These are phyloP conservation scores for Pyrenopolyporus hunteri DNA, from an alignment of 495 filamentous ascomycete species.

Conservation along the genomic window DNA sequence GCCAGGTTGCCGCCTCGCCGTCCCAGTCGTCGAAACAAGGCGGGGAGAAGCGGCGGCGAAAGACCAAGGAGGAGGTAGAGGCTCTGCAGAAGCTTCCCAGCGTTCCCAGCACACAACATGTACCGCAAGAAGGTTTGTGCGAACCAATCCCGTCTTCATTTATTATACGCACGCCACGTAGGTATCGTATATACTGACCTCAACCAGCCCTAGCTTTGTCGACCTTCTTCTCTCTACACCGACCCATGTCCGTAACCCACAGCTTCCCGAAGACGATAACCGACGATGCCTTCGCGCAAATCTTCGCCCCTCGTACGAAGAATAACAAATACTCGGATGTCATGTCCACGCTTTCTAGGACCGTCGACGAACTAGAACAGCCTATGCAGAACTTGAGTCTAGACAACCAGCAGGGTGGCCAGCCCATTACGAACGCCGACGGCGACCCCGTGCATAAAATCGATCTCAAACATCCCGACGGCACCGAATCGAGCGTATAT, in stretches of 20 bases:
- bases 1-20: slow-evolving; percentile 49
- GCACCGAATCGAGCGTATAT: slow-evolving; percentile 51
- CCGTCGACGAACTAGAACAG: slow-evolving; percentile 74
- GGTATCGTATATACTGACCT: slow-evolving; percentile 12
- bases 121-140: slow-evolving; percentile 71
- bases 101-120: slow-evolving; percentile 82
- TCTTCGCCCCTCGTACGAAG: slow-evolving; percentile 70
- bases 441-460: slow-evolving; percentile 45
- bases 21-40: slow-evolving; percentile 45
- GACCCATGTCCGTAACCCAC: slow-evolving; percentile 87
- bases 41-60: slow-evolving; percentile 55
- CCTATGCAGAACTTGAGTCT: slow-evolving; percentile 53
- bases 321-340: slow-evolving; percentile 65
- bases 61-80: slow-evolving; percentile 46
- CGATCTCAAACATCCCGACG: slow-evolving; percentile 58
- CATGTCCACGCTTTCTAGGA: slow-evolving; percentile 75
- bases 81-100: slow-evolving; percentile 67
- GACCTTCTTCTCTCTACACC: slow-evolving; percentile 94
- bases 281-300: slow-evolving; percentile 75
- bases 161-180: no score
- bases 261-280: slow-evolving; percentile 75
- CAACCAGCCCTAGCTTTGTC: slow-evolving; percentile 79
- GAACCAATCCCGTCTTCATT: neutral
- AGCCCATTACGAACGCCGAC: slow-evolving; percentile 36
- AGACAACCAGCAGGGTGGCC: slow-evolving; percentile 34